These are phyloP conservation scores for Podospora conica DNA, from an alignment of 495 filamentous ascomycete genomes.

Conservation along the genomic window DNA sequence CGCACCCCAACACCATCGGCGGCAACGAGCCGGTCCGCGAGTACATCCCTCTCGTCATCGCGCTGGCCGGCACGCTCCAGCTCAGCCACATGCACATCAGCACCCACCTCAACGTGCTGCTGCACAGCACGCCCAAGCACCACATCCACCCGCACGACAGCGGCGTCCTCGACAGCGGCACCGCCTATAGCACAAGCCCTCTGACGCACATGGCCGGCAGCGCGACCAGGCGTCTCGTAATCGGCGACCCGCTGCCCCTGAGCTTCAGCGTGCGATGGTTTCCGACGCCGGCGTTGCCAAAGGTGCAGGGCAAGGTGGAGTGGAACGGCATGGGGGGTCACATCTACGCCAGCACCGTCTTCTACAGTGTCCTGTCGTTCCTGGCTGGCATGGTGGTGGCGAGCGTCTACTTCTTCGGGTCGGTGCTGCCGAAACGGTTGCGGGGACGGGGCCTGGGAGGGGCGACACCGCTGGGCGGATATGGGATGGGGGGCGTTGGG, in stretches of 20 bases:
- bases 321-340: constrained; percentile 61
- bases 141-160: constrained; percentile 50
- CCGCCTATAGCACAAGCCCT: constrained; percentile 77
- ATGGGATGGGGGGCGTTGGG: constrained; percentile 41
- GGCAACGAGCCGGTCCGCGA: constrained; percentile 41
- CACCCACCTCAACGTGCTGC: constrained; percentile 78
- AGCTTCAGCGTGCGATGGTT: constrained; percentile 83
- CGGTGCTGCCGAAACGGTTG: constrained; percentile 52
- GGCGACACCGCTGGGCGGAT: constrained; percentile 45
- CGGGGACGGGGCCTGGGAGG: constrained; percentile 45
- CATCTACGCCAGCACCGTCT: constrained; percentile 58
- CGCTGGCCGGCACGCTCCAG: constrained; percentile 82
- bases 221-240: constrained; percentile 59
- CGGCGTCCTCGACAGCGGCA: constrained; percentile 73
- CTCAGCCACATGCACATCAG: constrained; percentile 84
- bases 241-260: constrained; percentile 79
- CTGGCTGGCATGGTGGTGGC: constrained; percentile 48
- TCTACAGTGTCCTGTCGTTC: constrained; percentile 57
- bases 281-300: constrained; percentile 60
- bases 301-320: constrained; percentile 46
- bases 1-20: constrained; percentile 40
- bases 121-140: constrained; percentile 63
- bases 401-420: constrained; percentile 57
- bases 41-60: constrained; percentile 67
- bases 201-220: constrained; percentile 53